Base-by-base conservation (phyloP, 768 basidiomycete genomes). In the Mycena albidolilacea region DNA sequence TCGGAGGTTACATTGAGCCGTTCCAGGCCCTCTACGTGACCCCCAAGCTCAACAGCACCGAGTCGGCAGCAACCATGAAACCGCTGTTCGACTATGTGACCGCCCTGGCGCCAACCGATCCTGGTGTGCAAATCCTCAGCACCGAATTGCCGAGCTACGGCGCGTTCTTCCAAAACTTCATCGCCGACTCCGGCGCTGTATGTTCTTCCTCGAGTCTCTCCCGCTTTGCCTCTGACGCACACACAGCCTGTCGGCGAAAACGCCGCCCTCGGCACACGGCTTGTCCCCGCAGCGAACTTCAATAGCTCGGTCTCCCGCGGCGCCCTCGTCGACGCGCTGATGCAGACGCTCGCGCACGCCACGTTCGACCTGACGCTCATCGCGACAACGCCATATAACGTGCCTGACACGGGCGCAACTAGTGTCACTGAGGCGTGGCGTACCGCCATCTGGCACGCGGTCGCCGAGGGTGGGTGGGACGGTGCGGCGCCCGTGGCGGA, bases 1-100 rank as follows among this genome's bases (percentile, higher is more conserved):
- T 82, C 78, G 82, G 83, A 35, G 83, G 83, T 0, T 80, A 82
- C 67, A 80, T 82, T 21, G 69, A 66, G 74, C 70, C 73, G 14
- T 67, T 57, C 55, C 73, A 74, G 61, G 82, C 80, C 3, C 50
- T 73, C 48, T 80, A 82, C 62, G 80, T 84, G 5, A 83, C 78
- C 44, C 82, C 83, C 8, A 77, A 78, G 50, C 72, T 84, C 10
- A 76, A 72, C 67, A 69, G 73, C 35, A 74, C 67, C 2, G 79
- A 79, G 50, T 80, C 83, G 6, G 70, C 78, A 9, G 70, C 71
- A 12, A 81, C 82, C 19, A 80, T 84, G 80, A 69, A 66, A 37
- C 78, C 78, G 43, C 64, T 78, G 15, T 73, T 78, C 39, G 64
- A 77, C n/a, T 75, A 77, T 46, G 77, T 77, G 15, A 43, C 50